Evolutionary conservation across 352 stramenopile species (phyloP).

Genomic region (Pythium coloratum): DNA sequence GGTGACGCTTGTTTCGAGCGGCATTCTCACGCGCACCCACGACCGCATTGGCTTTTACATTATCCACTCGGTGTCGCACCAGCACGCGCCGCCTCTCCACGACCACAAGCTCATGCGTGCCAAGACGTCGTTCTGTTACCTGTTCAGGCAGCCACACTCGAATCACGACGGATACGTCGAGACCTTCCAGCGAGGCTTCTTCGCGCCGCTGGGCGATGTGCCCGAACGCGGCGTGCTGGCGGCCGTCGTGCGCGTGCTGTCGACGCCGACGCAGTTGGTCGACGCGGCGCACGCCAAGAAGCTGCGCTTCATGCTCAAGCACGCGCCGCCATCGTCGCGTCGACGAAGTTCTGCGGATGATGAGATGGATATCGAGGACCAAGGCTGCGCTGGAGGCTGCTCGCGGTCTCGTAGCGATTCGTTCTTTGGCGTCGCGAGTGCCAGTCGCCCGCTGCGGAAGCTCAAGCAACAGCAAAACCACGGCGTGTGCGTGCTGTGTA

Average conservation of each 20-base stretch:
- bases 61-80: slow-evolving; percentile 26
- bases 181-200: slow-evolving; percentile 26
- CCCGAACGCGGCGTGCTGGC: slow-evolving; percentile 18
- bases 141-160: slow-evolving; percentile 18
- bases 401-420: slow-evolving; percentile 13
- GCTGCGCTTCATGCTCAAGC: slow-evolving; percentile 18
- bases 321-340: slow-evolving; percentile 13
- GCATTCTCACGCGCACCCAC: slow-evolving; percentile 8
- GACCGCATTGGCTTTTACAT: slow-evolving; percentile 28
- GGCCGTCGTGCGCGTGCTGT: slow-evolving; percentile 12
- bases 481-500: slow-evolving; percentile 24
- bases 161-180: slow-evolving; percentile 14
- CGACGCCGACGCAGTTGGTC: slow-evolving; percentile 5
- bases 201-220: slow-evolving; percentile 23
- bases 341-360: background rate
- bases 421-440: slow-evolving; percentile 17
- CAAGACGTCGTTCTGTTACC: slow-evolving; percentile 21
- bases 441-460: background rate
- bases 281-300: slow-evolving; percentile 22
- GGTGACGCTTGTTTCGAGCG: slow-evolving; percentile 16
- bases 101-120: slow-evolving; percentile 25
- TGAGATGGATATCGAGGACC: background rate
- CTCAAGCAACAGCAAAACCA: slow-evolving; percentile 11
- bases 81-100: slow-evolving; percentile 11
- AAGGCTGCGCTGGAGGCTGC: slow-evolving; percentile 19